Conservation (phyloP, 345 rosid species). For the Eucalyptus grandis region DNA sequence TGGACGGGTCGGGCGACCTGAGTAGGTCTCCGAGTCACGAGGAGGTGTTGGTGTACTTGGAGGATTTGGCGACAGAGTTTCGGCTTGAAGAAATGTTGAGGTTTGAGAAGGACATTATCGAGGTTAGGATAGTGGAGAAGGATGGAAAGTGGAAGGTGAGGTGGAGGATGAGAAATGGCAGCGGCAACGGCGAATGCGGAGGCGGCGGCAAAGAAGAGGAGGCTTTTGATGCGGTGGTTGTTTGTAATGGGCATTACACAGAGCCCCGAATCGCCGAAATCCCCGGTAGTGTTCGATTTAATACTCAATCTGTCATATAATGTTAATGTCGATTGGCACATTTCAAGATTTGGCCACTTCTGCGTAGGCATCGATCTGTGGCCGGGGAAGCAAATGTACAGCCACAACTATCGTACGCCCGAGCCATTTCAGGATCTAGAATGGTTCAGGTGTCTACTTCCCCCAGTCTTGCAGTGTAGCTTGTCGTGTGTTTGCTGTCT, state of each 20-base stretch:
- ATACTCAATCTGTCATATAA: background rate
- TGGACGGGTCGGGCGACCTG: constrained; percentile 21
- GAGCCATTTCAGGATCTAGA: constrained; percentile 60
- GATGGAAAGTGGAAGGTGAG: constrained; percentile 43
- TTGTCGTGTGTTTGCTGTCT: background rate
- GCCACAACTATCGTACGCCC: constrained; percentile 71
- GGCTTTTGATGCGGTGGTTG: constrained; percentile 62
- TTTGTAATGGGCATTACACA: constrained; percentile 55
- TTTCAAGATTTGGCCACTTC: background rate
- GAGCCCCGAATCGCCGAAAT: constrained; percentile 57
- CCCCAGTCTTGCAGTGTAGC: background rate
- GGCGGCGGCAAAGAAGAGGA: constrained; percentile 16
- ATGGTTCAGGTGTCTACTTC: constrained; percentile 8
- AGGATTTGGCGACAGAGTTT: constrained; percentile 48
- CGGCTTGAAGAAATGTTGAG: constrained; percentile 46
- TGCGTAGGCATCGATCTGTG: constrained; percentile 52
- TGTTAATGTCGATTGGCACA: background rate
- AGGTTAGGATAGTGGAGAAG: constrained; percentile 9
- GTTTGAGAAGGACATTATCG: constrained; percentile 42
- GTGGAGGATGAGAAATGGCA: too few relatives aligned
- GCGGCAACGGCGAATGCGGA: too few relatives aligned
- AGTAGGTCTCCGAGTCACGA: constrained; percentile 65
- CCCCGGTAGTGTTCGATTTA: constrained; percentile 15
- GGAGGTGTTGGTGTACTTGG: constrained; percentile 54
- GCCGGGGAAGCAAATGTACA: constrained; percentile 90